Evolutionary conservation across 2,329 filamentous ascomycete species (phyloP), one percentile per base, ranked within the genome.

Genomic region (Cryphonectria naterciae): DNA sequence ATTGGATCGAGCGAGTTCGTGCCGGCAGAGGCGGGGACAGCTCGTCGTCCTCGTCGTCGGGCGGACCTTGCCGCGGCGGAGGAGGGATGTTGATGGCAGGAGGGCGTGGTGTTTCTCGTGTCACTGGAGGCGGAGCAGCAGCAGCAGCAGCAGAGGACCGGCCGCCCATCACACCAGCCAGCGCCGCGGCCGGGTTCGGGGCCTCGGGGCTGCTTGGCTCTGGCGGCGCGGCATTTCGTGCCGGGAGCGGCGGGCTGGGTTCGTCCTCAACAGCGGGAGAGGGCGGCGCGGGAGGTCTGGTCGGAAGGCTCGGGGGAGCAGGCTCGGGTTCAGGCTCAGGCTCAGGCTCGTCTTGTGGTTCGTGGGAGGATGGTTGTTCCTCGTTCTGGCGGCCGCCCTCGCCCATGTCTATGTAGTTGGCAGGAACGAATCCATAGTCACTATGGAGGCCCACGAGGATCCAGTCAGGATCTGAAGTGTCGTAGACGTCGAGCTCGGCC

Each of bases 401-500:
- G 63, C 85, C 81, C 67, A 93, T 81, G 75, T 98, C 94, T 75
- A 98, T 97, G 80, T 99, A 99, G 81, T 98, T 99, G 72, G 95
- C 89, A 4, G 96, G 96, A 68, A 93, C 96, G 81, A 99, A 99
- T 65, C 96, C 96, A 83, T 91, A 99, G 75, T 98, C 94, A 68
- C 89, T 89, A 75, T 94, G 90, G 61, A 91, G 84, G 25, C 95
- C 95, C 41, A 97, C 95, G 65, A 99, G 85, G 73, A 96, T 97
- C 96, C 96, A 99, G 82, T 99, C 96, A 19, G 94, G 93, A 80
- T 99, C 96, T 6, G 94, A 92, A 13, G 87, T 91, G 81, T 99
- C 96, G 82, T 93, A 98, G 64, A 99, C 93, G 72, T 92, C 85
- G 65, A 99, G 87, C 61, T 89, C 83, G 56, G 92, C 91, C 79